phyloP scores from a whole-genome alignment of 1,139 yeast genomes.

The Suhomyces taliae region DNA sequence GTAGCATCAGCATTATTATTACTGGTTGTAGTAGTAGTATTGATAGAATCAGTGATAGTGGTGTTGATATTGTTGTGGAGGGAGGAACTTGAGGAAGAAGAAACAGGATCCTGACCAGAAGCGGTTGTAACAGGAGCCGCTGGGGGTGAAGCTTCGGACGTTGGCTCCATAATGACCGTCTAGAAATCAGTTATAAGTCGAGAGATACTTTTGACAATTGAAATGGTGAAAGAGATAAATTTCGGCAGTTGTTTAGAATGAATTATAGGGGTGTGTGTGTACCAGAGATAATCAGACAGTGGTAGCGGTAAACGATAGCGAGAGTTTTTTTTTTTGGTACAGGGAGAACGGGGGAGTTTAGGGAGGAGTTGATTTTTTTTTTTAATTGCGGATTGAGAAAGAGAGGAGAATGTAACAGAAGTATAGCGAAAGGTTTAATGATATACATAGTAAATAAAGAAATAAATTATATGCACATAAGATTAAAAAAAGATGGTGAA shows the following conservation, averaged over 20 bases:
- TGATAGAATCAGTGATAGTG: background rate
- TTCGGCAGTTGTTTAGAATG: background rate
- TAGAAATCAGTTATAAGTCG: background rate
- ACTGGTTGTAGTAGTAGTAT: background rate
- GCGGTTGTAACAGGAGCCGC: background rate
- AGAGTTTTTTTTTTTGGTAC: background rate
- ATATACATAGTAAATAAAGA: no score
- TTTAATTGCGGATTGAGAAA: no score
- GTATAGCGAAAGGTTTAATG: no score
- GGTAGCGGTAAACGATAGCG: background rate
- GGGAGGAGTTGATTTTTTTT: no score
- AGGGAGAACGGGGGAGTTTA: no score
- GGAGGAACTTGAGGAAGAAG: background rate
- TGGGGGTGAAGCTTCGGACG: slow-evolving; percentile 3
- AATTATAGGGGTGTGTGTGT: background rate
- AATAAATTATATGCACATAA: no score
- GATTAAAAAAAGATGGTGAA: no score
- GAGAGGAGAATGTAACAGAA: no score
- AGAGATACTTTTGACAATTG: background rate
- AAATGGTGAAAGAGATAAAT: background rate
- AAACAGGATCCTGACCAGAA: slow-evolving; percentile 1
- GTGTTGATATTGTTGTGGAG: background rate
- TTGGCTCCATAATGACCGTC: slow-evolving; percentile 5
- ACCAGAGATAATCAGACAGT: background rate
- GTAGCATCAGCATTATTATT: background rate